These are phyloP conservation scores for Ploettnerulaceae sp. DNA, from an alignment of 2,329 filamentous ascomycete genomes.

Conservation along the genomic window DNA sequence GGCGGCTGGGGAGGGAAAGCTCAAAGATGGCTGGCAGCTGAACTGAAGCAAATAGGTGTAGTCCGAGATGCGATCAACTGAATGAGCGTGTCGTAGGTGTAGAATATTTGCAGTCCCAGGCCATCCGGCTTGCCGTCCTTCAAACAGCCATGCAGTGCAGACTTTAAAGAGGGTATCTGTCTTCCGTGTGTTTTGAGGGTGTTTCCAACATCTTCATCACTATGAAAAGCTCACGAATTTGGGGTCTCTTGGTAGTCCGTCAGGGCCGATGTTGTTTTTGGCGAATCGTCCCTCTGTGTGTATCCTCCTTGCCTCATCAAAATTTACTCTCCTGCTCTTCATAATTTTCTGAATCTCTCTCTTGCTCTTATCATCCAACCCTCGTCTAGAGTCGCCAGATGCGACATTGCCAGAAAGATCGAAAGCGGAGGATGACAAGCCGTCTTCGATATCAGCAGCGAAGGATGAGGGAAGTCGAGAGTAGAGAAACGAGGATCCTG, in stretches of 20 bases:
- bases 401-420: slow-evolving; percentile 77
- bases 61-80: slow-evolving; percentile 4
- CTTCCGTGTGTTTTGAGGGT: background rate
- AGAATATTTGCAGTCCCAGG: background rate
- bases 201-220: background rate
- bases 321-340: slow-evolving; percentile 75
- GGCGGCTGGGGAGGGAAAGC: background rate
- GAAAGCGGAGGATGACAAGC: slow-evolving; percentile 77
- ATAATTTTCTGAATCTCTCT: slow-evolving; percentile 82
- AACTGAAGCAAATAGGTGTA: background rate
- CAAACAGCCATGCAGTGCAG: background rate
- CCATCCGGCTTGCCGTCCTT: background rate
- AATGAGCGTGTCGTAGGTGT: too few species aligned
- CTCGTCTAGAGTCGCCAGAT: slow-evolving; percentile 70
- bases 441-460: slow-evolving; percentile 79
- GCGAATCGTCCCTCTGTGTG: slow-evolving; percentile 84
- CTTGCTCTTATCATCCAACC: slow-evolving; percentile 77
- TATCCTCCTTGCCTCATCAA: slow-evolving; percentile 84
- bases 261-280: slow-evolving; percentile 81
- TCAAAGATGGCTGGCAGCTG: background rate
- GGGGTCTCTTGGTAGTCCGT: slow-evolving; percentile 83
- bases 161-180: background rate
- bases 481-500: slow-evolving; percentile 62
- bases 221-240: slow-evolving; percentile 84
- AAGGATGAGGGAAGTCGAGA: slow-evolving; percentile 73